Evolutionary conservation across 2,329 filamentous ascomycete species (phyloP).

Genomic region (Daldinia sp.): DNA sequence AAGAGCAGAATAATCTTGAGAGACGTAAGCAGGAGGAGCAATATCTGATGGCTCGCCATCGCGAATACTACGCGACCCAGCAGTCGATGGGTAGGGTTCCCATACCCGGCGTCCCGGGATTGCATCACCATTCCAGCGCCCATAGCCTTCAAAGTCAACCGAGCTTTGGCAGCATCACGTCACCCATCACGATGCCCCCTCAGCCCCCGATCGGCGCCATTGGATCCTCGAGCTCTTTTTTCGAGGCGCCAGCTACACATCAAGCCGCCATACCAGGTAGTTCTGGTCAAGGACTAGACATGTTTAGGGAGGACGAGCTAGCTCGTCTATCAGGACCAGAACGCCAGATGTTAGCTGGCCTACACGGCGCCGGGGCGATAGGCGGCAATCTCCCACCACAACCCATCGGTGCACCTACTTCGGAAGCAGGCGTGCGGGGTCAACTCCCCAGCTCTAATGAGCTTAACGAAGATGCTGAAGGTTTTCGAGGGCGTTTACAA

Average conservation of each 20-base stretch:
- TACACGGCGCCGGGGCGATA: slow-evolving; percentile 52
- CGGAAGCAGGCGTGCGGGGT: slow-evolving; percentile 57
- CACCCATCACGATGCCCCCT: slow-evolving; percentile 74
- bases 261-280: slow-evolving; percentile 57
- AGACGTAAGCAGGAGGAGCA: slow-evolving; percentile 98
- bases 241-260: slow-evolving; percentile 68
- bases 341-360: slow-evolving; percentile 64
- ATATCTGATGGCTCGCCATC: slow-evolving; percentile 94
- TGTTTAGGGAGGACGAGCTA: slow-evolving; percentile 79
- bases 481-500: slow-evolving; percentile 78
- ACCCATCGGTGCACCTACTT: slow-evolving; percentile 54
- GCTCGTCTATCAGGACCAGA: slow-evolving; percentile 70
- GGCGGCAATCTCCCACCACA: slow-evolving; percentile 54
- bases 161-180: slow-evolving; percentile 93
- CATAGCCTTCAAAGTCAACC: slow-evolving; percentile 97
- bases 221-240: slow-evolving; percentile 75
- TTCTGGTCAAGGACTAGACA: slow-evolving; percentile 62
- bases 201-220: slow-evolving; percentile 69
- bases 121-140: slow-evolving; percentile 94
- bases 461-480: slow-evolving; percentile 66
- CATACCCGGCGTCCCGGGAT: slow-evolving; percentile 66
- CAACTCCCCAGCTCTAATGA: slow-evolving; percentile 65
- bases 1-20: slow-evolving; percentile 97
- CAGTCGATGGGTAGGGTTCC: slow-evolving; percentile 82
- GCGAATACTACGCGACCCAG: slow-evolving; percentile 90